A percentile compares a stretch with the other conserved stretches of the same genome.
Conservation (phyloP, 768 basidiomycete species). For the Melanogaster broomeanus region DNA sequence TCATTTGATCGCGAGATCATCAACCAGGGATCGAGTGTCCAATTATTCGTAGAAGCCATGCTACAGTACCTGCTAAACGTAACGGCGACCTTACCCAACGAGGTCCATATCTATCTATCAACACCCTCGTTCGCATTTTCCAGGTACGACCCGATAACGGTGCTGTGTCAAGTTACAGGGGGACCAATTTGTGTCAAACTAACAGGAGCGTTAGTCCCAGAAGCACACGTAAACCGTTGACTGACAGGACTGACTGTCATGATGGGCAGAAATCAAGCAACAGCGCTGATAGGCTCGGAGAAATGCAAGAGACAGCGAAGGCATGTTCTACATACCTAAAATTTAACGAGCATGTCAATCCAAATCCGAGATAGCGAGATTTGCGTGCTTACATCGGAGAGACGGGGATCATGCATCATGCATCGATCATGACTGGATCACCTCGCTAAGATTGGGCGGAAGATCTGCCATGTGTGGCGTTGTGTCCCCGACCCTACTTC, state of each 20-base stretch:
- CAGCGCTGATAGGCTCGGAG: not conserved
- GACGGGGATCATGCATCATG: too few relatives aligned
- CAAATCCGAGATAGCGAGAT: not conserved
- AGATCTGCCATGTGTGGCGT: not conserved
- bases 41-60: too few relatives aligned
- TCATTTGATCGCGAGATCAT: too few relatives aligned
- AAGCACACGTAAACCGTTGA: constrained; percentile 10
- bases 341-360: constrained; percentile 2
- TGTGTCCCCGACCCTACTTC: constrained; percentile 35
- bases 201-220: constrained; percentile 1
- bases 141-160: not conserved
- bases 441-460: not conserved
- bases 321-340: not conserved
- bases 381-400: not conserved
- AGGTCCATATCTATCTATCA: too few relatives aligned
- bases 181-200: not conserved
- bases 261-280: not conserved
- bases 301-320: constrained; percentile 3
- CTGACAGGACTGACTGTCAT: constrained; percentile 1
- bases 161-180: not conserved
- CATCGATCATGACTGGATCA: too few relatives aligned
- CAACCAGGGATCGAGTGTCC: too few relatives aligned
- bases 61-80: too few relatives aligned
- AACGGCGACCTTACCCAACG: too few relatives aligned
- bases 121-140: not conserved